Evolutionary conservation across 768 basidiomycete species (phyloP), one percentile per base, ranked within the genome.

Genomic region (Hericium coralloides): DNA sequence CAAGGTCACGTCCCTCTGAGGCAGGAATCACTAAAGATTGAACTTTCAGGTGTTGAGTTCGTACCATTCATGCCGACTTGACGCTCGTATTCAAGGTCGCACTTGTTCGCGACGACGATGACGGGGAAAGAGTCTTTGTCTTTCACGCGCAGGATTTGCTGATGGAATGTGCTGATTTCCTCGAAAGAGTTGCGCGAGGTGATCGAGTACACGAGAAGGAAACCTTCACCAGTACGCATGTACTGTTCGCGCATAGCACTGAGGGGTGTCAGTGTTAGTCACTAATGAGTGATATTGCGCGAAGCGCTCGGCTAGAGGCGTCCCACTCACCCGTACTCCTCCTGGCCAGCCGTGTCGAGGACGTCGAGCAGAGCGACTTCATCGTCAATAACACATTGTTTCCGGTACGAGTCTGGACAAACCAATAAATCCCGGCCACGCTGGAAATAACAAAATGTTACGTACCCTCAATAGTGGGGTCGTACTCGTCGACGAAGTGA

Each of bases 211-310:
- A 98, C 94, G 60, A 98, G 84, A 45, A 98, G 81, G 79, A 98
- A 98, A 12, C 95, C 95, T 72, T 98, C 95, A 59, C 95, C 95
- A 25, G 94, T 93, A 53, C 94, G 85, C 94, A 98, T 98, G 76
- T 98, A 98, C 67, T 98, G 95, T 68, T 98, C 95, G 49, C 95
- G 87, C 95, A 98, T 98, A 22, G 95, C 95, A 57, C 92, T 95
- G 68, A 52, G 58, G 18, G 60, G 39, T 15, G 31, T 31, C 31
- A 31, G 31, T 9, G 31, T 31, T 31, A 31, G 31, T 31, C 31
- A 31, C 7, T 31, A 8, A 31, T 6, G 26, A 39, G 8, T 10
- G 23, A 25, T 26, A 57, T 18, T 14, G 26, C 18, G 10, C 37
- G 31, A 41, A 31, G n/a, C 22, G 17, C 12, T 12, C 43, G 43